phyloP scores from a whole-genome alignment of 768 basidiomycete species.

The Trichaptum fuscoviolaceum region DNA sequence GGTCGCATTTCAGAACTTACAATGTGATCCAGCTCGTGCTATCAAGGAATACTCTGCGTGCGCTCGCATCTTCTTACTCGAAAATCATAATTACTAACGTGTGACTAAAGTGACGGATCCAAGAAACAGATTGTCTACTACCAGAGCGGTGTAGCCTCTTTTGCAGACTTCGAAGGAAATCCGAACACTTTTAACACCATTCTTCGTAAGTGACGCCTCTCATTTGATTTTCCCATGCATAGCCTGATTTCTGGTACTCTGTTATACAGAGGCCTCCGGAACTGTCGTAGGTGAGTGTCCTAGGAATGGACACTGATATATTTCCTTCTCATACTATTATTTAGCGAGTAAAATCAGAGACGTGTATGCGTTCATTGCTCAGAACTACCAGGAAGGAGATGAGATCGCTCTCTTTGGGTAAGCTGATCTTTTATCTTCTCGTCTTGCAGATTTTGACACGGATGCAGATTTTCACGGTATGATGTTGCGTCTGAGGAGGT shows the following conservation, averaged over 20 bases:
- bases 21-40: background rate
- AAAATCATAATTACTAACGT: background rate
- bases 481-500: background rate
- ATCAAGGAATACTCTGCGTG: background rate
- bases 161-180: slow-evolving; percentile 2
- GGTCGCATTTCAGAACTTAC: background rate
- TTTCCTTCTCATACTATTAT: background rate
- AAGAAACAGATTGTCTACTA: slow-evolving; percentile 9
- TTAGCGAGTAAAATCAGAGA: slow-evolving; percentile 10
- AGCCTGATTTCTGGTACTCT: background rate
- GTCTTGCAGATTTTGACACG: background rate
- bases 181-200: background rate
- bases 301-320: background rate
- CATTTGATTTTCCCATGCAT: background rate
- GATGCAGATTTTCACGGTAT: background rate
- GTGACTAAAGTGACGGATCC: background rate
- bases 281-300: background rate
- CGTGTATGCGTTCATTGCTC: slow-evolving; percentile 14
- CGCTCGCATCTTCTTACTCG: background rate
- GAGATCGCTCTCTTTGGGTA: slow-evolving; percentile 14
- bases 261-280: background rate
- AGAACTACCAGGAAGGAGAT: slow-evolving; percentile 12
- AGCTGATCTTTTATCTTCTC: background rate
- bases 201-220: background rate
- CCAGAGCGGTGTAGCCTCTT: slow-evolving; percentile 4